These are phyloP conservation scores for Diaporthe longicolla DNA, from an alignment of 2,329 filamentous ascomycete genomes.

Conservation along the genomic window DNA sequence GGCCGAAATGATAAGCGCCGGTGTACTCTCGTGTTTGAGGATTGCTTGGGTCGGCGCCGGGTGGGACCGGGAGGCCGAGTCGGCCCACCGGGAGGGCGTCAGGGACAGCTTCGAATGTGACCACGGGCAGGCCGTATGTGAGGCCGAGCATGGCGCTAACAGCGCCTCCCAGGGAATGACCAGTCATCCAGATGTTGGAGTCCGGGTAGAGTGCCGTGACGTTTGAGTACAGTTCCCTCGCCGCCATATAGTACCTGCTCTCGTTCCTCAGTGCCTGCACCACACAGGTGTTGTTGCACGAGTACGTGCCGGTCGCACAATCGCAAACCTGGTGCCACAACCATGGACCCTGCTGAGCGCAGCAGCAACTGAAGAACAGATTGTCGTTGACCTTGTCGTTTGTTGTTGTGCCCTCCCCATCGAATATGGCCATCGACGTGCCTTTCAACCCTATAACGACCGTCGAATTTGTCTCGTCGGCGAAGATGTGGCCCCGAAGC, in stretches of 20 bases:
- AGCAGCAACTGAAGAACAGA: constrained; percentile 97
- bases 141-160: constrained; percentile 90
- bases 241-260: constrained; percentile 92
- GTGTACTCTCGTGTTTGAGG: constrained; percentile 81
- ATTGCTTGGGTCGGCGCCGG: constrained; percentile 78
- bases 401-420: constrained; percentile 96
- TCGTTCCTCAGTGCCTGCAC: constrained; percentile 81
- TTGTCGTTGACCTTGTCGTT: constrained; percentile 99
- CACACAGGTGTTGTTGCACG: constrained; percentile 94
- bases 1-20: constrained; percentile 90
- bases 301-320: constrained; percentile 88
- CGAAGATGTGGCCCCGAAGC: constrained; percentile 91
- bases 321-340: constrained; percentile 94
- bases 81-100: constrained; percentile 89
- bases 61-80: constrained; percentile 87
- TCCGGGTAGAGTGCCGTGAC: constrained; percentile 90
- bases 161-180: constrained; percentile 92
- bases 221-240: constrained; percentile 91
- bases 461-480: constrained; percentile 87
- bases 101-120: constrained; percentile 94
- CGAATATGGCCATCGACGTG: constrained; percentile 90
- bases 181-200: constrained; percentile 88
- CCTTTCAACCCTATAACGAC: constrained; percentile 95
- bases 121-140: constrained; percentile 90
- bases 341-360: constrained; percentile 91